A percentile compares a stretch with the other conserved stretches of the same genome.
These are phyloP conservation scores for Nematodospora anomalae DNA, from an alignment of 1,139 yeast genomes.

Conservation along the genomic window DNA sequence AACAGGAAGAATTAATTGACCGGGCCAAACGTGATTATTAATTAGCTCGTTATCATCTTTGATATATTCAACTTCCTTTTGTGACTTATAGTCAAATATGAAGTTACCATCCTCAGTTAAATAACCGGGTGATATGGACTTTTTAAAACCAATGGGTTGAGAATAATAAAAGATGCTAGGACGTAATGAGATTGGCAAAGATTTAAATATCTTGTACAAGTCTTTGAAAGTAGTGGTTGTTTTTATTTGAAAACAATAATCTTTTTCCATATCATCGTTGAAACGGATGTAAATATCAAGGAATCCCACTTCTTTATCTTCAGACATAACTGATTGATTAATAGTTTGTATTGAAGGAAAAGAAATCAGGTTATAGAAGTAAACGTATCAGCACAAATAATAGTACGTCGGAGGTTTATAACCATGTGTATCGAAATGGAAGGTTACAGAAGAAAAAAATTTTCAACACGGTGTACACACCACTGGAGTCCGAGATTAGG, in stretches of 20 bases:
- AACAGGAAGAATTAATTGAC: constrained; percentile 80
- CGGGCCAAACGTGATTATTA: constrained; percentile 75
- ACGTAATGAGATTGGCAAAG: constrained; percentile 72
- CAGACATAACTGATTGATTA: background rate
- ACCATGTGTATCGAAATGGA: no score
- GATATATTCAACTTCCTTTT: constrained; percentile 44
- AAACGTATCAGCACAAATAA: no score
- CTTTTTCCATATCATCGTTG: constrained; percentile 82
- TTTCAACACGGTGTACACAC: no score
- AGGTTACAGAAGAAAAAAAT: no score
- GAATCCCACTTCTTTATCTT: constrained; percentile 25
- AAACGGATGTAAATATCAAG: constrained; percentile 78
- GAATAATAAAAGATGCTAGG: constrained; percentile 74
- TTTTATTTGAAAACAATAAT: constrained; percentile 80
- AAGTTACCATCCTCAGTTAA: constrained; percentile 82
- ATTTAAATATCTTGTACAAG: constrained; percentile 59
- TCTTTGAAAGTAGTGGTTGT: constrained; percentile 57
- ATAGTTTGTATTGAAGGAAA: no score
- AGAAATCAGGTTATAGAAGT: no score
- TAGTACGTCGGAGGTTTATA: no score
- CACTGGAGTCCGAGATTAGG: no score
- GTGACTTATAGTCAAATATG: constrained; percentile 62
- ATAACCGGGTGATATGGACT: constrained; percentile 79
- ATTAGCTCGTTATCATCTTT: constrained; percentile 45
- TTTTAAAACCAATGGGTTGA: constrained; percentile 63